Evolutionary conservation across 257 asterid species (phyloP), one percentile per base, ranked within the genome.

Genomic region (Nicotiana knightiana): DNA sequence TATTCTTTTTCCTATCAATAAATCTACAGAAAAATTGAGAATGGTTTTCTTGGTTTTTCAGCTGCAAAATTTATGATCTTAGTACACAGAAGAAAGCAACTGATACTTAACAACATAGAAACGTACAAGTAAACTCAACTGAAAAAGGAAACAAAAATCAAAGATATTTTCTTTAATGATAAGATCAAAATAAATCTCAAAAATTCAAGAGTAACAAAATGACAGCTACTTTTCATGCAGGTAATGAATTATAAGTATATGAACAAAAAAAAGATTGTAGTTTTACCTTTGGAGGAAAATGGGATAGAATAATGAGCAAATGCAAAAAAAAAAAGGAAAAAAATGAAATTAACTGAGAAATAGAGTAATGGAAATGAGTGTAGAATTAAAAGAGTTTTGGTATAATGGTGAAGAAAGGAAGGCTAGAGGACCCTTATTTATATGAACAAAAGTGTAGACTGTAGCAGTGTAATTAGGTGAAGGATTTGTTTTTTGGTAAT

Each of bases 401-500:
- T 73, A 21, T 73, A 73, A 73, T 48, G 79, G 46, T 75, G 80
- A 75, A 75, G 64, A 75, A 75, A 75, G 28, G 43, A 28, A 75
- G 53, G 80, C 46, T 51, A 75, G 43, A 51, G 79, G 46, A 75
- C 64, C 33, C 9, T 62, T 75, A 26, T 75, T 51, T 75, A 75
- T 75, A 75, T 58, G 43, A 59, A 51, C 17, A 51, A 26, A 51
- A 75, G 63, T 51, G 62, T 13, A 73, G 43, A 26, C 51, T 24
- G 24, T 48, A 13, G 39, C 6, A 73, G 80, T 75, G 80, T 51
- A 75, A 46, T 48, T 75, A 51, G 28, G 46, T 75, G 64, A 75
- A 75, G 28, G 61, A 65, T 65, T 30, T 66, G 12, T 8, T 8
- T 43, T 43, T 43, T 43, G 12, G 51, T 43, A 43, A 43, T 43